Evolutionary conservation across 495 filamentous ascomycete species (phyloP), one percentile per base, ranked within the genome.

Genomic region (Penicillium cinerascens): DNA sequence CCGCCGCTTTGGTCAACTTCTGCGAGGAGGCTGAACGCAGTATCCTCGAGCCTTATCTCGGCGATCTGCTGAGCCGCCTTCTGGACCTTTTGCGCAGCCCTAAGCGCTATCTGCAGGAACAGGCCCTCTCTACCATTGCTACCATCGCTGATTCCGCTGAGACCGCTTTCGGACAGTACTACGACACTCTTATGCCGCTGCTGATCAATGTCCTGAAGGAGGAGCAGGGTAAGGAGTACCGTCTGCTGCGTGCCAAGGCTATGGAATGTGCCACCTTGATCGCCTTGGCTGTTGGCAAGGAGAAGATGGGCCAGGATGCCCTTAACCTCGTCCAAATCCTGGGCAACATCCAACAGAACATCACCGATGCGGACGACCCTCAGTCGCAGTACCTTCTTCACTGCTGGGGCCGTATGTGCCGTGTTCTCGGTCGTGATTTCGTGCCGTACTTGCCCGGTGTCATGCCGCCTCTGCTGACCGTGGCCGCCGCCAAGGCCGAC

Each of bases 181-280:
- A 99, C 70, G 85, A 87, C 58, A 89, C 84, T 10, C 75, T 99
- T 2, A 97, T 99, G 95, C 95, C 95, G 11, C 71, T 97, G 52
- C 78, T 99, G 8, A 91, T 97, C 63, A 87, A 85, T 55, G 92
- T 97, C 22, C 75, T 99, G 23, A 82, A 85, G 64, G 81, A 91
- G 57, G 89, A 95, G 59, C 90, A 89, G 56, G 88, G 88, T 18
- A 97, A 95, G 74, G 95, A 99, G 61, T 88, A 89, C 67, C 80
- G 95, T 39, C 69, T 97, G 25, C 82, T 99, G 23, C 83, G 91
- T 56, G 92, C 95, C 13, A 99, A 99, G 76, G 95, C 95, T 9
- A 99, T 99, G 95, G 95, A 99, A 75, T 99, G 95, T 69, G 95
- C 95, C 27, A 97, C 95, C 13, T 72, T 99, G 39, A 97, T 99